phyloP scores from a whole-genome alignment of 176 grass and related monocot genomes.

The Triticum turgidum region DNA sequence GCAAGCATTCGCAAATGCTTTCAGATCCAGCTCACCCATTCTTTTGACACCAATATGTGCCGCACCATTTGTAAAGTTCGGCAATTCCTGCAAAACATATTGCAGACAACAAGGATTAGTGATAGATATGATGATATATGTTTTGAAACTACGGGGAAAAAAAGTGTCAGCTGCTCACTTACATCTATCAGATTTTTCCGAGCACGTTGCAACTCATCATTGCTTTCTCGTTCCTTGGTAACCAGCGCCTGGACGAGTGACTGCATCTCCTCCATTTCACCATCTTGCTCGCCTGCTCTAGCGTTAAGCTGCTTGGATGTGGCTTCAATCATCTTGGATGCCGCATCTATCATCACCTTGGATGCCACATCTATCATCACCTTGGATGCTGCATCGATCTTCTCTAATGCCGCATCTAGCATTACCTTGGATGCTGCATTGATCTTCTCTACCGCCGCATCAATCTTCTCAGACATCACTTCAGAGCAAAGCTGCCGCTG shows the following conservation, averaged over 20 bases:
- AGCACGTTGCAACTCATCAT: not conserved
- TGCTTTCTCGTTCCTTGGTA: constrained; percentile 5
- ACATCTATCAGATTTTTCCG: not conserved
- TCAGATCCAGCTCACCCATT: constrained; percentile 57
- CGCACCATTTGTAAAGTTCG: not conserved
- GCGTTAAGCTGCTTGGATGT: not conserved
- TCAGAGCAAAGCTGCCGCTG: not conserved
- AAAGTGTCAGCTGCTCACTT: not conserved
- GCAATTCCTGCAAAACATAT: not conserved
- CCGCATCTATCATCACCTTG: no score
- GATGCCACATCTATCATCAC: not conserved
- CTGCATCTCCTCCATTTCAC: not conserved
- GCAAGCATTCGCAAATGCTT: constrained; percentile 38
- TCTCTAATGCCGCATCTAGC: not conserved
- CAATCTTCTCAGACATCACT: no score
- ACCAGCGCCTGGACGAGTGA: not conserved
- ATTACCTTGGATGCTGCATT: not conserved
- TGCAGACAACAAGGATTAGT: not conserved
- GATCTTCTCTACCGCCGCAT: not conserved
- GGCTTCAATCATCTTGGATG: no score
- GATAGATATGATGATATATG: not conserved
- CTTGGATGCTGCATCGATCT: not conserved
- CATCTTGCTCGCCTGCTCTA: not conserved
- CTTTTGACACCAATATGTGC: constrained; percentile 30
- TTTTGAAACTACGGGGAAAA: not conserved